Evolutionary conservation across 2,329 filamentous ascomycete species (phyloP).

Genomic region (Xylaria sp.): DNA sequence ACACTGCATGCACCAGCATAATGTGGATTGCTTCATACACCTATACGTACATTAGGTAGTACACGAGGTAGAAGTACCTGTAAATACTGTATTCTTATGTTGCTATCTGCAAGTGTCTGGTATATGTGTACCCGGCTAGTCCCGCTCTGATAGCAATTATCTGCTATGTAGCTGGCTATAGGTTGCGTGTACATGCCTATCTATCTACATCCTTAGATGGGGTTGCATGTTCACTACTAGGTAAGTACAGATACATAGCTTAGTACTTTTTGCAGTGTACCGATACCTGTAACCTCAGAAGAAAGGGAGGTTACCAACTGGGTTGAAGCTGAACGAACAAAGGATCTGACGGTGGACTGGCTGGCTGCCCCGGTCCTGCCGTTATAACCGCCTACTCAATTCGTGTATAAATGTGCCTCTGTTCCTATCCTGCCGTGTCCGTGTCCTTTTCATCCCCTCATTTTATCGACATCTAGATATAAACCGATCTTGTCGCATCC

Average conservation of each 20-base stretch:
- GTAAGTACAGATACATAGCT: background rate
- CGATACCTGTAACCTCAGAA: background rate
- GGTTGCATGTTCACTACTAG: too few relatives aligned
- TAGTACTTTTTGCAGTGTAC: background rate
- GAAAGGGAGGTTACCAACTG: background rate
- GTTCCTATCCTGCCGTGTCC: conserved; percentile 3
- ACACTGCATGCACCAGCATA: background rate
- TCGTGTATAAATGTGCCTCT: conserved; percentile 19
- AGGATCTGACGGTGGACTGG: background rate
- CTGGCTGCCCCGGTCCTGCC: conserved; percentile 10
- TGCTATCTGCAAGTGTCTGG: background rate
- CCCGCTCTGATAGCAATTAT: background rate
- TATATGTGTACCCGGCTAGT: background rate
- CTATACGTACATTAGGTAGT: too few relatives aligned
- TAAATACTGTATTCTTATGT: background rate
- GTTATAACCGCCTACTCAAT: conserved; percentile 16
- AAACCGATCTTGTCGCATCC: background rate
- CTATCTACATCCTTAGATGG: background rate
- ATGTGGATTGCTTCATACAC: background rate
- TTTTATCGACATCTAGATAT: background rate
- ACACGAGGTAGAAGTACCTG: background rate
- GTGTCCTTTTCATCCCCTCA: background rate
- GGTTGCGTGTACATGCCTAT: too few relatives aligned
- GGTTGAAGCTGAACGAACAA: conserved; percentile 1
- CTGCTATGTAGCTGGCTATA: background rate